phyloP scores from a whole-genome alignment of 495 filamentous ascomycete species.

The Aspergillus funiculosus region DNA sequence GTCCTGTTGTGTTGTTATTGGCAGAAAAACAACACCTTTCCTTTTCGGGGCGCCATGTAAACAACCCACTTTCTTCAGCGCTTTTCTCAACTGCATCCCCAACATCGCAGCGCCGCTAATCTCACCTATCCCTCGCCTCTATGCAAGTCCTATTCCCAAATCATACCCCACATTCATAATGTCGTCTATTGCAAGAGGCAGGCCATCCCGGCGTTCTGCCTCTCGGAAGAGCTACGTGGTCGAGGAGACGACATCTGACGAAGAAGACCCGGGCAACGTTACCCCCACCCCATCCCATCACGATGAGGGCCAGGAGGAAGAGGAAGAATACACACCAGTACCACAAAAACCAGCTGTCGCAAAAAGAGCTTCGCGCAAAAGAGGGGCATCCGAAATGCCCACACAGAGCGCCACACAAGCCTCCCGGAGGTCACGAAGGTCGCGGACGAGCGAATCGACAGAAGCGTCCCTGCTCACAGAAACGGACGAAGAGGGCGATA shows the following conservation, averaged over 20 bases:
- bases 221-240: slow-evolving; percentile 62
- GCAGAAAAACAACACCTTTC: slow-evolving; percentile 36
- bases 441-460: slow-evolving; percentile 26
- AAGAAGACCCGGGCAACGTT: slow-evolving; percentile 53
- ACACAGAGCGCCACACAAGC: slow-evolving; percentile 38
- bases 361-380: slow-evolving; percentile 46
- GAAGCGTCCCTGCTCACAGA: slow-evolving; percentile 30
- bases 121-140: slow-evolving; percentile 20
- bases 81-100: slow-evolving; percentile 23
- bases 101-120: slow-evolving; percentile 19
- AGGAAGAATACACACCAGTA: slow-evolving; percentile 76
- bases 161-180: slow-evolving; percentile 34
- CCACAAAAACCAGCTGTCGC: slow-evolving; percentile 43
- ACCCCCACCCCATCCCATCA: slow-evolving; percentile 39
- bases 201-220: slow-evolving; percentile 70
- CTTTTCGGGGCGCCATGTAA: slow-evolving; percentile 39
- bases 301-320: slow-evolving; percentile 49
- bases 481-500: slow-evolving; percentile 43
- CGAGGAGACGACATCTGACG: slow-evolving; percentile 66
- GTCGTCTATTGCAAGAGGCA: slow-evolving; percentile 58
- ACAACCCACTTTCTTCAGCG: slow-evolving; percentile 39
- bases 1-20: slow-evolving; percentile 27
- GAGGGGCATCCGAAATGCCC: slow-evolving; percentile 51
- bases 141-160: slow-evolving; percentile 24
- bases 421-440: slow-evolving; percentile 32